These are phyloP conservation scores for Diaporthe batatas DNA, from an alignment of 2,329 filamentous ascomycete species.

Conservation along the genomic window DNA sequence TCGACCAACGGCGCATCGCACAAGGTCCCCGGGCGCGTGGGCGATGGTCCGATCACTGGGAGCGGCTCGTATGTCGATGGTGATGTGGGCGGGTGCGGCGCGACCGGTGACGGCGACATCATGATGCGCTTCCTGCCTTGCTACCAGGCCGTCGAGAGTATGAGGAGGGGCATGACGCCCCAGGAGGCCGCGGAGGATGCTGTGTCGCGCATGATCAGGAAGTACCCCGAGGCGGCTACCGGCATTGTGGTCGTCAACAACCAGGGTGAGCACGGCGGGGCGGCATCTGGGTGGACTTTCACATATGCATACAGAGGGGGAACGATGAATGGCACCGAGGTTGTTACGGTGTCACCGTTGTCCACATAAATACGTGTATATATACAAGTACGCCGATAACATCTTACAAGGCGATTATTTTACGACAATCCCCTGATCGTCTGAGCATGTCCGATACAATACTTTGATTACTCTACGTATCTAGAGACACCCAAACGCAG, in stretches of 20 bases:
- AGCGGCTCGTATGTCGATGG: constrained; percentile 68
- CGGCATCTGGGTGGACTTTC: constrained; percentile 67
- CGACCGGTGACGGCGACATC: constrained; percentile 69
- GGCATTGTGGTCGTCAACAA: constrained; percentile 66
- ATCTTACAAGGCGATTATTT: not conserved
- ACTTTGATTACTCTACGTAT: no score
- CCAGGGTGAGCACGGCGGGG: constrained; percentile 63
- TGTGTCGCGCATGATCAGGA: constrained; percentile 62
- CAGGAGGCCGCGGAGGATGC: constrained; percentile 64
- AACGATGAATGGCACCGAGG: constrained; percentile 59
- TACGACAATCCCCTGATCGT: no score
- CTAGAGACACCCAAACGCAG: no score
- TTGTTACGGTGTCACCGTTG: constrained; percentile 58
- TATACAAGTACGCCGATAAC: not conserved
- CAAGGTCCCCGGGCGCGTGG: constrained; percentile 68
- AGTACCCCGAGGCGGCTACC: constrained; percentile 60
- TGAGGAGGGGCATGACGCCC: constrained; percentile 63
- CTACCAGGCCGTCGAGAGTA: constrained; percentile 68
- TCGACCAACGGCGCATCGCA: constrained; percentile 68
- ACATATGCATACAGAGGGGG: constrained; percentile 65
- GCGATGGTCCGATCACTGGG: constrained; percentile 67
- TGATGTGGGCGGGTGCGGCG: constrained; percentile 67
- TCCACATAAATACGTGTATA: not conserved
- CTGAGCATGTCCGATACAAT: no score
- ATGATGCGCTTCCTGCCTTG: constrained; percentile 71